A percentile compares a stretch with the other conserved stretches of the same genome.
Conservation (phyloP, 805 yeast genomes). For the Candida manassasensis region DNA sequence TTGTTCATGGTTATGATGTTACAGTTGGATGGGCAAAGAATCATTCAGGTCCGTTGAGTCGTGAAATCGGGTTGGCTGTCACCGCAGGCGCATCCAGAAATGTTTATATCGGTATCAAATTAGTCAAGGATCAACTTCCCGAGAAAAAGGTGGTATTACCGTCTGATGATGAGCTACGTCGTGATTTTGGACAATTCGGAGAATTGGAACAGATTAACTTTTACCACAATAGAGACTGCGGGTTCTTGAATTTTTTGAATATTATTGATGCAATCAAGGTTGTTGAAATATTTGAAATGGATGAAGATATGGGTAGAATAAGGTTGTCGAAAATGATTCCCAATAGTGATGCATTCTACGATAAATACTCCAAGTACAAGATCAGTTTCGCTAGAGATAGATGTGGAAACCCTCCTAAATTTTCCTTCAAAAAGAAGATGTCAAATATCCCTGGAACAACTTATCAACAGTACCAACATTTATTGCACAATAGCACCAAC, state of each 20-base stretch:
- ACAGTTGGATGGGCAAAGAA: slow-evolving; percentile 70
- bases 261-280: slow-evolving; percentile 60
- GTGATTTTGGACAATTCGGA: slow-evolving; percentile 62
- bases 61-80: slow-evolving; percentile 56
- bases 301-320: slow-evolving; percentile 47
- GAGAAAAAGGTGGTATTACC: slow-evolving; percentile 23
- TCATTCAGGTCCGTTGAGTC: slow-evolving; percentile 58
- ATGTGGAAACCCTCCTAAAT: slow-evolving; percentile 71
- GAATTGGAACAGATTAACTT: slow-evolving; percentile 73
- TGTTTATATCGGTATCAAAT: slow-evolving; percentile 62
- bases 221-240: slow-evolving; percentile 65
- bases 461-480: slow-evolving; percentile 9
- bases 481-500: slow-evolving; percentile 12
- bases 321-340: slow-evolving; percentile 56
- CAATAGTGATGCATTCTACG: slow-evolving; percentile 23
- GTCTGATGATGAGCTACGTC: slow-evolving; percentile 44
- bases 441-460: slow-evolving; percentile 6
- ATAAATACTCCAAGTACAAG: slow-evolving; percentile 49
- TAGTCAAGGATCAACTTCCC: slow-evolving; percentile 14
- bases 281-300: slow-evolving; percentile 51
- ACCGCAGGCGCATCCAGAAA: slow-evolving; percentile 75
- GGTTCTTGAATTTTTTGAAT: slow-evolving; percentile 66
- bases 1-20: slow-evolving; percentile 56
- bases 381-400: slow-evolving; percentile 74
- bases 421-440: slow-evolving; percentile 39